Conservation (phyloP, 208 protist species). For the Leishmania amazonensis region DNA sequence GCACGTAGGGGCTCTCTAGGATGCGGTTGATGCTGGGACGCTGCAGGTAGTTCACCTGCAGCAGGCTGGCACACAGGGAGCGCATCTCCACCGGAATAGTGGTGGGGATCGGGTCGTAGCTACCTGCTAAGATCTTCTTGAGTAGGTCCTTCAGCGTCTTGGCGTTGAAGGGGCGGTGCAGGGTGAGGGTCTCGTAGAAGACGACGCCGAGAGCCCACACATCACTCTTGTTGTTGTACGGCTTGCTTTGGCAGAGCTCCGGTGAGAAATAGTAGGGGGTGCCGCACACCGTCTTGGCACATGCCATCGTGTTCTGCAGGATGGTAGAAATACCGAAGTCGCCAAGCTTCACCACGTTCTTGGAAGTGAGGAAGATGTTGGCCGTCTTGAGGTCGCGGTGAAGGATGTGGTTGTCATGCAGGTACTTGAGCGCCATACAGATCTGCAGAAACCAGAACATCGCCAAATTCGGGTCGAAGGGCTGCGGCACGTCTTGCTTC, state of each 20-base stretch:
- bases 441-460: conserved; percentile 94
- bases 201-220: conserved; percentile 93
- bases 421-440: conserved; percentile 91
- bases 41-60: conserved; percentile 82
- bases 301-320: conserved; percentile 91
- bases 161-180: conserved; percentile 89
- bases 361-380: conserved; percentile 89
- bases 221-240: conserved; percentile 95
- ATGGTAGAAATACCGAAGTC: conserved; percentile 95
- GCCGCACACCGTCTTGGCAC: conserved; percentile 94
- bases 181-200: conserved; percentile 92
- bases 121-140: conserved; percentile 89
- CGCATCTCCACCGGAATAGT: conserved; percentile 82
- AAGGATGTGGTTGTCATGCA: conserved; percentile 93
- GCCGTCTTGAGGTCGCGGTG: conserved; percentile 93
- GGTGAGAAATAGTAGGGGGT: conserved; percentile 97
- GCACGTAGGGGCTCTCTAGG: conserved; percentile 84
- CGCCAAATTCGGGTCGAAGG: conserved; percentile 84
- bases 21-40: conserved; percentile 91
- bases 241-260: conserved; percentile 94
- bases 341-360: conserved; percentile 89
- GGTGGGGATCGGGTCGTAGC: conserved; percentile 86
- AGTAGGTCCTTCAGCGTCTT: conserved; percentile 90
- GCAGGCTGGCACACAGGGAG: conserved; percentile 72
- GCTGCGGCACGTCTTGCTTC: conserved; percentile 59